Percentiles rank a stretch among this genome's conserved stretches.
Conservation (phyloP, 2,329 filamentous ascomycete species). For the Trichoderma sp. region DNA sequence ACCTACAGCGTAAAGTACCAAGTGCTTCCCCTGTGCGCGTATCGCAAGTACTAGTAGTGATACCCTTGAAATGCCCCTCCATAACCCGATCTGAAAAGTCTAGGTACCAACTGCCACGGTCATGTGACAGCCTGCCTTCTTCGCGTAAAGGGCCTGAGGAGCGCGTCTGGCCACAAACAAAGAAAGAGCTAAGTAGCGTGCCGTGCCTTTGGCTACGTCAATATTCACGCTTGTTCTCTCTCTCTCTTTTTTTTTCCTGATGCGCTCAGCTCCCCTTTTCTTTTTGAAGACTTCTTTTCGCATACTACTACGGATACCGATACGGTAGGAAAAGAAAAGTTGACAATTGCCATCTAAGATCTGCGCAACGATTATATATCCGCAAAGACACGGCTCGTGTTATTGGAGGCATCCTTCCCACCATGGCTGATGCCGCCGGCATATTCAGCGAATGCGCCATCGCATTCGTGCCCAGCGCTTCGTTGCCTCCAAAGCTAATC, state of each 20-base stretch:
- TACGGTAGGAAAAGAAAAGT: no score
- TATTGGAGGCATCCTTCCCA: neutral
- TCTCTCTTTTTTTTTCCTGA: neutral
- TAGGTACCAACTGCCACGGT: constrained; percentile 10
- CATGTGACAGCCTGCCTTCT: constrained; percentile 42
- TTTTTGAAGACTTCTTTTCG: neutral
- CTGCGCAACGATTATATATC: neutral
- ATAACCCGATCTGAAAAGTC: neutral
- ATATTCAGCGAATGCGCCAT: constrained; percentile 48
- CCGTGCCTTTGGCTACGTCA: constrained; percentile 4
- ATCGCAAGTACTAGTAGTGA: neutral
- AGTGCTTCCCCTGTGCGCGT: no score
- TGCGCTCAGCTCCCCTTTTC: neutral
- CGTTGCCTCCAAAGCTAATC: constrained; percentile 45
- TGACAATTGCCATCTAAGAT: no score
- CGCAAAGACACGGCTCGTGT: neutral
- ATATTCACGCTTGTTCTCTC: constrained; percentile 3
- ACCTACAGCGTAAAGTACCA: constrained; percentile 10
- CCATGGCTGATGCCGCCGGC: constrained; percentile 38
- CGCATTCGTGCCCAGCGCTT: constrained; percentile 49
- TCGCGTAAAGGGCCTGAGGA: constrained; percentile 38
- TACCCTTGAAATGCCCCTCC: neutral
- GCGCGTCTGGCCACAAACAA: constrained; percentile 27
- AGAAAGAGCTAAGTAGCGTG: neutral
- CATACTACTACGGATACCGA: neutral